These are phyloP conservation scores for Colletotrichum somersetense DNA, from an alignment of 2,329 filamentous ascomycete species.

Conservation along the genomic window DNA sequence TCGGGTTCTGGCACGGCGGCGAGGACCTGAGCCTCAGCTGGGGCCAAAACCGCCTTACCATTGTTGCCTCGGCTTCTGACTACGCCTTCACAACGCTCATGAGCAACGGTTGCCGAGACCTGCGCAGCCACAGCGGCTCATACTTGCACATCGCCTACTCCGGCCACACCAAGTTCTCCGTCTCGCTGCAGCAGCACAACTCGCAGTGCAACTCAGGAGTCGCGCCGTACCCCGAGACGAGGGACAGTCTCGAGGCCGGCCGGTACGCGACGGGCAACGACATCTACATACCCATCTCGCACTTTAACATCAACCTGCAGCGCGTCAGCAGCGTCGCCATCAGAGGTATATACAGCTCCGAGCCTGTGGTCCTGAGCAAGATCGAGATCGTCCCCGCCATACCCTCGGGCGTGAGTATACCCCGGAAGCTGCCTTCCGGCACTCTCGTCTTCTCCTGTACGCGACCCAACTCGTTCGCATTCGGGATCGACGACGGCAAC, in stretches of 20 bases:
- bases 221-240: conserved; percentile 74
- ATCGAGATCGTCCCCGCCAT: conserved; percentile 72
- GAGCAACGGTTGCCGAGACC: conserved; percentile 51
- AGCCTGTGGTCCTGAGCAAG: conserved; percentile 64
- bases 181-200: conserved; percentile 77
- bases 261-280: conserved; percentile 67
- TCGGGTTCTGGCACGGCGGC: conserved; percentile 75
- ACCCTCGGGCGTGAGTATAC: conserved; percentile 64
- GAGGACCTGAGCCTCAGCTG: conserved; percentile 70
- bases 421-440: conserved; percentile 71
- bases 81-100: conserved; percentile 73
- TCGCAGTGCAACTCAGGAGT: conserved; percentile 65
- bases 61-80: conserved; percentile 56
- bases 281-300: conserved; percentile 75
- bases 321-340: conserved; percentile 71
- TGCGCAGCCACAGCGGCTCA: conserved; percentile 68
- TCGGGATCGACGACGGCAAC: conserved; percentile 78
- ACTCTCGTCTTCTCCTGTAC: conserved; percentile 73
- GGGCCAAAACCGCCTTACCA: conserved; percentile 62
- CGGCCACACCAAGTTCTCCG: conserved; percentile 72
- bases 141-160: conserved; percentile 75
- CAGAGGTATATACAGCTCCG: conserved; percentile 71
- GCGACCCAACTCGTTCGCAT: conserved; percentile 77
- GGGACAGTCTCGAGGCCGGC: conserved; percentile 74
- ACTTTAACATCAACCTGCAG: conserved; percentile 74